These are phyloP conservation scores for Platanthera guangdongensis DNA, from an alignment of 106 monocot species.

Conservation along the genomic window DNA sequence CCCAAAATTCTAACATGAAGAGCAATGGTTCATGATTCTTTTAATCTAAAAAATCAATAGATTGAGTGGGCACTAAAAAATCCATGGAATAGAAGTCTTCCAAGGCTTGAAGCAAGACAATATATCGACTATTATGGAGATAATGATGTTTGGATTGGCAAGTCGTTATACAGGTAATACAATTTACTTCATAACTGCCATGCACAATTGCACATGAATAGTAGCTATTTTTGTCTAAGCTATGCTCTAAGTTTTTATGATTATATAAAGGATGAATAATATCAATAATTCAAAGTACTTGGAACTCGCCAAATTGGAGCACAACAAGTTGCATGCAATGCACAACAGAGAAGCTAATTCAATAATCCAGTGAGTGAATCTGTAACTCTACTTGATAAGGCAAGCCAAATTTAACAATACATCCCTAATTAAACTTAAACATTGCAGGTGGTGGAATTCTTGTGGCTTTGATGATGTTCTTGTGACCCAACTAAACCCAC, in stretches of 20 bases:
- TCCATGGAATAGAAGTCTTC: conserved; percentile 16
- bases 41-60: background rate
- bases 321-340: conserved; percentile 16
- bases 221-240: background rate
- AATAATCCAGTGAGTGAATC: conserved; percentile 15
- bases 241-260: too few relatives aligned
- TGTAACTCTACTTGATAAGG: background rate
- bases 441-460: background rate
- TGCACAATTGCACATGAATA: too few relatives aligned
- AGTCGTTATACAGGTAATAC: conserved; percentile 17
- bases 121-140: conserved; percentile 13
- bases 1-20: too few relatives aligned
- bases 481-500: conserved; percentile 11
- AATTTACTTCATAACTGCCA: background rate
- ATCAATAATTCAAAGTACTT: conserved; percentile 25
- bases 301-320: conserved; percentile 29
- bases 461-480: conserved; percentile 10
- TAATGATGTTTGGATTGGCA: conserved; percentile 12
- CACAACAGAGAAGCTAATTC: conserved; percentile 19
- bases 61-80: conserved; percentile 5
- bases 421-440: too few relatives aligned
- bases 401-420: conserved; percentile 1
- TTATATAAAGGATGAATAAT: conserved; percentile 21
- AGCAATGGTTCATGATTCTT: too few relatives aligned
- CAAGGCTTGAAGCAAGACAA: conserved; percentile 8